Evolutionary conservation across 2,329 filamentous ascomycete species (phyloP).

Genomic region (Monosporascus cannonballus): DNA sequence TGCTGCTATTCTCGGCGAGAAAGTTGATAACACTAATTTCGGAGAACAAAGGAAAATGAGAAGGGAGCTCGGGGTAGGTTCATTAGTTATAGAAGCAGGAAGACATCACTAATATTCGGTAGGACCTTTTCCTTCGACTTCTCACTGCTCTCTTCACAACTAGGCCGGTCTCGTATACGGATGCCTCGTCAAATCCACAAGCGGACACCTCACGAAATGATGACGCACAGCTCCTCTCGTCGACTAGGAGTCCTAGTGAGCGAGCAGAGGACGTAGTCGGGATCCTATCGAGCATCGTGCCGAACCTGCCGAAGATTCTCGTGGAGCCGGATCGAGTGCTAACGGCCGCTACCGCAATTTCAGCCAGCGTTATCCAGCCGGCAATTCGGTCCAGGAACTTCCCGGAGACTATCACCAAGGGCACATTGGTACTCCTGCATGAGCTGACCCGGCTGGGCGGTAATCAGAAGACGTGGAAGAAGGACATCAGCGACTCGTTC

Average conservation of each 20-base stretch:
- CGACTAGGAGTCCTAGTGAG: slow-evolving; percentile 30
- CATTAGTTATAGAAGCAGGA: not conserved
- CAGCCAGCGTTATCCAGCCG: slow-evolving; percentile 74
- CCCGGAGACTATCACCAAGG: slow-evolving; percentile 73
- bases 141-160: slow-evolving; percentile 93
- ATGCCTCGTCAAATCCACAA: slow-evolving; percentile 35
- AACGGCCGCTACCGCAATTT: slow-evolving; percentile 73
- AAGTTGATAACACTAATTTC: slow-evolving; percentile 97
- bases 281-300: slow-evolving; percentile 73
- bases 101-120: slow-evolving; percentile 20
- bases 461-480: slow-evolving; percentile 86
- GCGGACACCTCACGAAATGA: slow-evolving; percentile 33
- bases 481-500: slow-evolving; percentile 86
- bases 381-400: slow-evolving; percentile 79
- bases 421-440: slow-evolving; percentile 65
- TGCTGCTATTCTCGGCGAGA: slow-evolving; percentile 81
- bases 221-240: slow-evolving; percentile 26
- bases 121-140: slow-evolving; percentile 85
- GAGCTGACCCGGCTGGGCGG: slow-evolving; percentile 72
- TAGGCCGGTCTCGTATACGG: slow-evolving; percentile 67
- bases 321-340: slow-evolving; percentile 80
- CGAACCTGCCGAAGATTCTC: slow-evolving; percentile 74
- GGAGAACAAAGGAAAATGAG: slow-evolving; percentile 91
- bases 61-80: slow-evolving; percentile 74
- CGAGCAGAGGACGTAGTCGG: slow-evolving; percentile 70